phyloP scores from a whole-genome alignment of 805 yeast genomes.

The Candida manassasensis region DNA sequence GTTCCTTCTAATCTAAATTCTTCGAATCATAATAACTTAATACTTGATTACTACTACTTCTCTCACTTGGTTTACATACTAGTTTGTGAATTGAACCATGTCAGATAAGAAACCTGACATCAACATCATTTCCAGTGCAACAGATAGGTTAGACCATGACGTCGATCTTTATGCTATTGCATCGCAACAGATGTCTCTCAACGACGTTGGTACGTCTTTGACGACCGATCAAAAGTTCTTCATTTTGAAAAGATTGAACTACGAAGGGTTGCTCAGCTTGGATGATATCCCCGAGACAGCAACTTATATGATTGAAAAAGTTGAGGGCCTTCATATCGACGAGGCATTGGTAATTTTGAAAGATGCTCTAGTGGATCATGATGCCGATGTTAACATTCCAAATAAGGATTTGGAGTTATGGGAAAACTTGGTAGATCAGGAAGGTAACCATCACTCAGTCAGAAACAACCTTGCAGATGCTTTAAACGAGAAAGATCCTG shows the following conservation, averaged over 20 bases:
- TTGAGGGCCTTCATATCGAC: slow-evolving; percentile 16
- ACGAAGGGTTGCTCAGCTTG: slow-evolving; percentile 19
- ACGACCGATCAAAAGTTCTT: slow-evolving; percentile 23
- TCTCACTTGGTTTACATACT: too few relatives aligned
- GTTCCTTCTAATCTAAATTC: too few relatives aligned
- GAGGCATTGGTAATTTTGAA: slow-evolving; percentile 26
- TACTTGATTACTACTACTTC: too few relatives aligned
- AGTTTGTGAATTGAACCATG: too few relatives aligned
- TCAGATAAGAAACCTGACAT: slow-evolving; percentile 1
- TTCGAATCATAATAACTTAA: too few relatives aligned
- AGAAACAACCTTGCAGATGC: neutral
- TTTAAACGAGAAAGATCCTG: neutral
- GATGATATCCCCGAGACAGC: slow-evolving; percentile 30
- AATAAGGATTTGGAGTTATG: slow-evolving; percentile 22
- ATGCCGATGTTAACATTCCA: slow-evolving; percentile 32
- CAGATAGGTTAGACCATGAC: slow-evolving; percentile 4
- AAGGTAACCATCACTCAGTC: neutral
- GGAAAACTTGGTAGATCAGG: slow-evolving; percentile 13
- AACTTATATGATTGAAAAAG: slow-evolving; percentile 26
- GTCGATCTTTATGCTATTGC: slow-evolving; percentile 16
- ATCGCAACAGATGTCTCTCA: slow-evolving; percentile 20
- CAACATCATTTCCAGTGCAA: slow-evolving; percentile 4
- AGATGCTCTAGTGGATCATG: slow-evolving; percentile 24
- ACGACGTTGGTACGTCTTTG: slow-evolving; percentile 20
- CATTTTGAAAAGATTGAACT: slow-evolving; percentile 23